Conservation (phyloP, 495 filamentous ascomycete species). For the Usnea hakonensis region DNA sequence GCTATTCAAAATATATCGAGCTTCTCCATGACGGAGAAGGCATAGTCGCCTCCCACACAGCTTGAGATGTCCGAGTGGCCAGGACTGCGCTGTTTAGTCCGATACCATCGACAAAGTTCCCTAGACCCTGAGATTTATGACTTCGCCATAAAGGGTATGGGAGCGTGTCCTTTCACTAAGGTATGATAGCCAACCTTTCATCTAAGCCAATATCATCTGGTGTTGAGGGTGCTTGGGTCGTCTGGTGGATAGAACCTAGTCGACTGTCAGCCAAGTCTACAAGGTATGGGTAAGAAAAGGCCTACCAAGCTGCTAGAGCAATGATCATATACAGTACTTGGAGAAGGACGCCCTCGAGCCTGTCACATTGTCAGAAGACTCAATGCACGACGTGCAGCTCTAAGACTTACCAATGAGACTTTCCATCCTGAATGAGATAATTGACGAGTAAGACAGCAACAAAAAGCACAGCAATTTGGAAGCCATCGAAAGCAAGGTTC, state of each 20-base stretch:
- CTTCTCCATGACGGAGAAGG: not conserved
- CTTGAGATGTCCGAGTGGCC: not conserved
- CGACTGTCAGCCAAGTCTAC: constrained; percentile 8
- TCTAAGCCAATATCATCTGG: not conserved
- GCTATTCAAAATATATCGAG: not conserved
- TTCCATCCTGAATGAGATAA: constrained; percentile 63
- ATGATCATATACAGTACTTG: constrained; percentile 70
- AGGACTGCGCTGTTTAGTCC: not conserved
- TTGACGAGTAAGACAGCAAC: constrained; percentile 73
- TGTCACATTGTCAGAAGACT: constrained; percentile 30
- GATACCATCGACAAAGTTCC: not conserved
- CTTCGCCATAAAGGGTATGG: not conserved
- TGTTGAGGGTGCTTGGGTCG: constrained; percentile 3
- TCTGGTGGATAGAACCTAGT: constrained; percentile 13
- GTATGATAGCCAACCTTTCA: not conserved
- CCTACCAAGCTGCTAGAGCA: constrained; percentile 49
- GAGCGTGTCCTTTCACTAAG: not conserved
- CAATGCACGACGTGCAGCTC: not conserved
- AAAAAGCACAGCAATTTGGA: constrained; percentile 74
- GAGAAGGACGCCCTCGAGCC: constrained; percentile 69
- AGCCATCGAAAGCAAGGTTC: constrained; percentile 73
- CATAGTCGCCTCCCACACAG: not conserved
- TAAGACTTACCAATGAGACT: constrained; percentile 43
- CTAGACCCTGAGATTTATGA: not conserved
- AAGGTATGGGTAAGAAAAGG: not conserved